Evolutionary conservation across 2,329 filamentous ascomycete species (phyloP).

Genomic region (Monosporascus sp.): DNA sequence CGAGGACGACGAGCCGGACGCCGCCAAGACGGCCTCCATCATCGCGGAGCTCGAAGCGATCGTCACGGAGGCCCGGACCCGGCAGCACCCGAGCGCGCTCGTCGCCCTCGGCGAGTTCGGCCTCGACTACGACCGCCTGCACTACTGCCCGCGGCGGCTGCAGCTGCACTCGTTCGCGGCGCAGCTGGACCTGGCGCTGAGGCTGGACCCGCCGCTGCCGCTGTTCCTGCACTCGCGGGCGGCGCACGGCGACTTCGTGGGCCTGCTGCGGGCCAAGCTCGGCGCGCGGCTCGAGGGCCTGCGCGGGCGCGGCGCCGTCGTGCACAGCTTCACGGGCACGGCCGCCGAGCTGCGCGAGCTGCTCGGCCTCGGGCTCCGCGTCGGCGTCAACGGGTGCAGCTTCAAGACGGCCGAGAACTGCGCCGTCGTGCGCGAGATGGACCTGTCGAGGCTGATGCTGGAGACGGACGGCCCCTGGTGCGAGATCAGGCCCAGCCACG

Average conservation of each 20-base stretch:
- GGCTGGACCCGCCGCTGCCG: slow-evolving; percentile 67
- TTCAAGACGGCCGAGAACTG: slow-evolving; percentile 93
- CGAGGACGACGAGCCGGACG: slow-evolving; percentile 45
- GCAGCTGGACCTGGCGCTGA: slow-evolving; percentile 74
- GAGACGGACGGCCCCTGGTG: slow-evolving; percentile 99
- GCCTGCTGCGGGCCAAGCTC: slow-evolving; percentile 57
- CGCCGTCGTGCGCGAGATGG: slow-evolving; percentile 73
- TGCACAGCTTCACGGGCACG: slow-evolving; percentile 93
- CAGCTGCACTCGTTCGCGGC: slow-evolving; percentile 82
- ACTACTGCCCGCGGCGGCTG: slow-evolving; percentile 70
- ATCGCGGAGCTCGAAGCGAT: slow-evolving; percentile 60
- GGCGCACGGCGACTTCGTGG: slow-evolving; percentile 78
- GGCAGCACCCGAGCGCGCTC: slow-evolving; percentile 37
- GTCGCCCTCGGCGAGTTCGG: slow-evolving; percentile 93
- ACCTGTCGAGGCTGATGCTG: slow-evolving; percentile 77
- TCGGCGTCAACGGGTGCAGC: slow-evolving; percentile 95
- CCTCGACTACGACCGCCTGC: slow-evolving; percentile 90
- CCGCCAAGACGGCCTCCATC: slow-evolving; percentile 40
- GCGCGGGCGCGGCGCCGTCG: slow-evolving; percentile 67
- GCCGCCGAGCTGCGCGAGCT: slow-evolving; percentile 77
- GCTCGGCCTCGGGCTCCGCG: slow-evolving; percentile 74
- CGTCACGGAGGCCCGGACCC: slow-evolving; percentile 51
- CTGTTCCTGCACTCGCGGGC: slow-evolving; percentile 91
- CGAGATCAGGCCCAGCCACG: slow-evolving; percentile 85
- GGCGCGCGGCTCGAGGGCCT: slow-evolving; percentile 58